Evolutionary conservation across 2,329 filamentous ascomycete genomes (phyloP).

Genomic region (Neodidymelliopsis sp.): DNA sequence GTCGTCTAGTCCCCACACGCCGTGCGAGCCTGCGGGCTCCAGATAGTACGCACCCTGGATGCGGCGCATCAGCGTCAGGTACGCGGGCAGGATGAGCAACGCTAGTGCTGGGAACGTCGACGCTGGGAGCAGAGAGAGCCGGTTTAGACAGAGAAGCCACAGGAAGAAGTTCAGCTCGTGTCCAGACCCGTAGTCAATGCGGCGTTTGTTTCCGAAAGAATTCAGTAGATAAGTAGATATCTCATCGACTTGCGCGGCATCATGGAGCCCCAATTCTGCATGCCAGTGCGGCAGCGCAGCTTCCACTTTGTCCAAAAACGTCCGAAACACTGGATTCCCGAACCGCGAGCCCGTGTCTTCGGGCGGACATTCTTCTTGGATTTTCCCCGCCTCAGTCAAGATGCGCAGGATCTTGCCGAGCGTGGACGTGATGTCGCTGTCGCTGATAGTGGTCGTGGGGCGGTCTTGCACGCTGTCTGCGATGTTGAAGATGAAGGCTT

Average conservation of each 20-base stretch:
- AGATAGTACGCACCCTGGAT: slow-evolving; percentile 95
- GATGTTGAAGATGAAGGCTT: slow-evolving; percentile 85
- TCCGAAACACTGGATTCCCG: slow-evolving; percentile 89
- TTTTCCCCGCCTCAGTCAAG: slow-evolving; percentile 71
- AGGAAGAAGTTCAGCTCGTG: slow-evolving; percentile 97
- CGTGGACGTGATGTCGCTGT: slow-evolving; percentile 65
- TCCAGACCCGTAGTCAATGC: slow-evolving; percentile 94
- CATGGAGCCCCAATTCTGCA: slow-evolving; percentile 61
- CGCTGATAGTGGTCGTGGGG: slow-evolving; percentile 68
- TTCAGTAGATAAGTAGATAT: slow-evolving; percentile 80
- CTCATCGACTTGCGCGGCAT: slow-evolving; percentile 68
- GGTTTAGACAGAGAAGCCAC: slow-evolving; percentile 94
- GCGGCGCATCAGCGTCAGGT: slow-evolving; percentile 84
- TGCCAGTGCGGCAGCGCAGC: slow-evolving; percentile 67
- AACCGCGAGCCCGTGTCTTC: slow-evolving; percentile 91
- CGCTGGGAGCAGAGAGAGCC: slow-evolving; percentile 70
- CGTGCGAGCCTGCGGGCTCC: slow-evolving; percentile 71
- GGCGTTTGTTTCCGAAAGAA: slow-evolving; percentile 81
- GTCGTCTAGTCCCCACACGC: slow-evolving; percentile 62
- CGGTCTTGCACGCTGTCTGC: slow-evolving; percentile 80
- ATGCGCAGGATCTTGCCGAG: slow-evolving; percentile 72
- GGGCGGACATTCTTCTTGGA: slow-evolving; percentile 76
- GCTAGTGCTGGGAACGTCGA: slow-evolving; percentile 77
- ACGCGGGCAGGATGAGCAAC: slow-evolving; percentile 80
- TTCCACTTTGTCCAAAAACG: slow-evolving; percentile 74